Conservation (phyloP, 352 stramenopile genomes). For the Globisporangium camurandrum region DNA sequence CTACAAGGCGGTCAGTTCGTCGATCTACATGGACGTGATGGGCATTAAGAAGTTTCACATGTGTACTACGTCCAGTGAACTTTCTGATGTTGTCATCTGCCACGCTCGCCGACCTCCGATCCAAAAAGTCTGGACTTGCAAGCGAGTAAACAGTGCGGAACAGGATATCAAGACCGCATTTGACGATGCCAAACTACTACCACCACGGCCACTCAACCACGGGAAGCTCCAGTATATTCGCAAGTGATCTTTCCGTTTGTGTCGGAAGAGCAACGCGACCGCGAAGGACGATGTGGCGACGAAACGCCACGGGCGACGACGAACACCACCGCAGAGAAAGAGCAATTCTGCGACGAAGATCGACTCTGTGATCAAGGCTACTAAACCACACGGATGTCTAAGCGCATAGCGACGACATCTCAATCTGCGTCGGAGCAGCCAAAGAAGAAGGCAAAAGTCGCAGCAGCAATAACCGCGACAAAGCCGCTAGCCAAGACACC, state of each 20-base stretch:
- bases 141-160: not conserved
- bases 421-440: too few relatives aligned
- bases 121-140: not conserved
- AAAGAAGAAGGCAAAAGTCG: too few relatives aligned
- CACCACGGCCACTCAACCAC: not conserved
- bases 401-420: too few relatives aligned
- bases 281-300: too few relatives aligned
- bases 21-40: slow-evolving; percentile 2
- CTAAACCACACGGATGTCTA: too few relatives aligned
- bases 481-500: too few relatives aligned
- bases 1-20: not conserved
- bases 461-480: too few relatives aligned
- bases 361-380: too few relatives aligned
- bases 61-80: not conserved
- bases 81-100: not conserved
- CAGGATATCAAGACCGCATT: not conserved
- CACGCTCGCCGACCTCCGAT: not conserved
- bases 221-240: not conserved
- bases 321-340: too few relatives aligned
- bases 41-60: not conserved
- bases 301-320: too few relatives aligned
- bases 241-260: not conserved
- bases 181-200: not conserved
- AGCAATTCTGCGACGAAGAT: too few relatives aligned
- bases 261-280: not conserved